These are phyloP conservation scores for Boletellus ananiceps DNA, from an alignment of 768 basidiomycete species.

Conservation along the genomic window DNA sequence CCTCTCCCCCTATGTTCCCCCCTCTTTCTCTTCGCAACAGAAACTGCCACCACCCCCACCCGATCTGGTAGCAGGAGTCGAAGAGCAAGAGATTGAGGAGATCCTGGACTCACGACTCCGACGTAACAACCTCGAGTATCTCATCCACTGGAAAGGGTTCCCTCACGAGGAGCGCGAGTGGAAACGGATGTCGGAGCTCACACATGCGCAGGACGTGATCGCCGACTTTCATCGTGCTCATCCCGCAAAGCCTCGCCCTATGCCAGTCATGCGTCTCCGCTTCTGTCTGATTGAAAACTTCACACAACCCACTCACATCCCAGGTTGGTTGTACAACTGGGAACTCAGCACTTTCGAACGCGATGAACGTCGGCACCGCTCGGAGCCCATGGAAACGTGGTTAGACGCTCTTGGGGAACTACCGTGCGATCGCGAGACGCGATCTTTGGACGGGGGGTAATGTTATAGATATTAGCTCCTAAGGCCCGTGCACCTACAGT, in stretches of 20 bases:
- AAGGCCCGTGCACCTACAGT: slow-evolving; percentile 6
- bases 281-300: not conserved
- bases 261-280: not conserved
- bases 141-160: slow-evolving; percentile 27
- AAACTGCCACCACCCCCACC: not conserved
- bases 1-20: not conserved
- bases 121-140: slow-evolving; percentile 17
- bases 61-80: not conserved
- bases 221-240: slow-evolving; percentile 10
- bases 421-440: not conserved
- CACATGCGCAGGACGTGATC: slow-evolving; percentile 2
- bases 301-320: not conserved
- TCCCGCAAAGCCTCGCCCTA: not conserved
- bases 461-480: too few species aligned
- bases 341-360: not conserved
- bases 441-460: slow-evolving; percentile 12
- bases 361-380: not conserved
- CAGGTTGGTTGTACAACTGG: not conserved
- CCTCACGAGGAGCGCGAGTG: not conserved
- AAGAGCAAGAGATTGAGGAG: slow-evolving; percentile 13
- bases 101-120: slow-evolving; percentile 14
- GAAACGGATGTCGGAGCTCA: slow-evolving; percentile 17
- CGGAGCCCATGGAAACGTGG: not conserved
- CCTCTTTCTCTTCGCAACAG: not conserved
- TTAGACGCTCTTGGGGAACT: not conserved